Conservation (phyloP, 129 eudicot species). For the Logfia minima region DNA sequence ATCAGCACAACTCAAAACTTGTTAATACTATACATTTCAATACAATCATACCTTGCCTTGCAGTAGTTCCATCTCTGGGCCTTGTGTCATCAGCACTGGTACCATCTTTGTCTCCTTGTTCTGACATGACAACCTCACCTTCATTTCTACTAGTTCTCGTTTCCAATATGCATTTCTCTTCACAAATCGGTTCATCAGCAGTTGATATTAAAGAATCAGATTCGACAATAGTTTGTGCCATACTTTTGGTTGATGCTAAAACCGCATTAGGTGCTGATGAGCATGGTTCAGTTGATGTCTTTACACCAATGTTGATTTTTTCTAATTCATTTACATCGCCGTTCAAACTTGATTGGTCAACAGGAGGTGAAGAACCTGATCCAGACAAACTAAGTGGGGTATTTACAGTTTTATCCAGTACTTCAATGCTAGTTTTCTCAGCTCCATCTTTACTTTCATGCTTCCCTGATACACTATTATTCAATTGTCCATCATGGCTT, state of each 20-base stretch:
- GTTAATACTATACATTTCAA: constrained; percentile 1
- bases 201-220: constrained; percentile 51
- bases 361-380: constrained; percentile 33
- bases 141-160: constrained; percentile 48
- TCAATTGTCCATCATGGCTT: constrained; percentile 28
- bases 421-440: constrained; percentile 35
- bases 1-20: constrained; percentile 13
- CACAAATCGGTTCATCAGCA: constrained; percentile 63
- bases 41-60: constrained; percentile 50
- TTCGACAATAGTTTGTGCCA: constrained; percentile 32
- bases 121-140: constrained; percentile 62
- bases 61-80: constrained; percentile 44
- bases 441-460: constrained; percentile 24
- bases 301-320: constrained; percentile 25
- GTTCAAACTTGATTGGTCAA: constrained; percentile 21
- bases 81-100: constrained; percentile 27
- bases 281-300: constrained; percentile 21
- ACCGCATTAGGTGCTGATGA: constrained; percentile 31
- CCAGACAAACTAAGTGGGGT: constrained; percentile 27
- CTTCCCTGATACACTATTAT: constrained; percentile 27
- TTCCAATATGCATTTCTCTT: constrained; percentile 69
- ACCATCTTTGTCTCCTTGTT: constrained; percentile 41
- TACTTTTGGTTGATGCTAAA: constrained; percentile 41
- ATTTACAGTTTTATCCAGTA: constrained; percentile 18
- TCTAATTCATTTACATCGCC: constrained; percentile 32